Evolutionary conservation across 805 yeast genomes (phyloP).

Genomic region (Myxozyma vanderwaltii): DNA sequence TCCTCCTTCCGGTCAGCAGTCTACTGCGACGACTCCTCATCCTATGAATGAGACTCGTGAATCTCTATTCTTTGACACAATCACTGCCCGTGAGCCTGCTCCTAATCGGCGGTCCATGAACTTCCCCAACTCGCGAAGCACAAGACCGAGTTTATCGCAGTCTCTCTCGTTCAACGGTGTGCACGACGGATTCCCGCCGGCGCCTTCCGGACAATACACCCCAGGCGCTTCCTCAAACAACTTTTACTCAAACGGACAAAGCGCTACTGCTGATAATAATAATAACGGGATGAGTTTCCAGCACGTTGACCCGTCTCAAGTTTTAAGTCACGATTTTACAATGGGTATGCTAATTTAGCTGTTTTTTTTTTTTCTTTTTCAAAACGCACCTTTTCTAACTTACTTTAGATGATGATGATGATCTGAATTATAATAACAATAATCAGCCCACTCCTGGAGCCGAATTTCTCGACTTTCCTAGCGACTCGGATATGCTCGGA

Average conservation of each 20-base stretch:
- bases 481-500: conserved; percentile 13
- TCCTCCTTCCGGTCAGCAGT: conserved; percentile 35
- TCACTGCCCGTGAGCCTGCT: conserved; percentile 29
- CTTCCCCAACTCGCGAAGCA: conserved; percentile 11
- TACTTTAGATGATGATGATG: conserved; percentile 25
- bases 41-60: conserved; percentile 33
- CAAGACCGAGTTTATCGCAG: conserved; percentile 28
- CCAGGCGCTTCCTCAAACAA: conserved; percentile 25
- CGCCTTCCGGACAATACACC: conserved; percentile 24
- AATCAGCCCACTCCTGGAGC: conserved; percentile 6
- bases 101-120: conserved; percentile 26
- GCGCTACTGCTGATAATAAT: no score
- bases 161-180: conserved; percentile 22
- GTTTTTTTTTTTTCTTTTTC: conserved; percentile 1
- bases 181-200: conserved; percentile 30
- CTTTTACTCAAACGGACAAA: conserved; percentile 1
- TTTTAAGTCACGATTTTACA: conserved; percentile 14
- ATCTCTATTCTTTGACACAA: conserved; percentile 36
- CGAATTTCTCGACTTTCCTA: conserved; percentile 25
- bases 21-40: conserved; percentile 36
- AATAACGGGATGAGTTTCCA: conserved; percentile 13
- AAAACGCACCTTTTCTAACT: no score
- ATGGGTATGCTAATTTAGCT: background rate
- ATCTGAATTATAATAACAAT: background rate
- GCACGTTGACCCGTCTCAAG: conserved; percentile 32